Evolutionary conservation across 2,329 filamentous ascomycete genomes (phyloP), one percentile per base, ranked within the genome.

Genomic region (Exophiala aquamarina): DNA sequence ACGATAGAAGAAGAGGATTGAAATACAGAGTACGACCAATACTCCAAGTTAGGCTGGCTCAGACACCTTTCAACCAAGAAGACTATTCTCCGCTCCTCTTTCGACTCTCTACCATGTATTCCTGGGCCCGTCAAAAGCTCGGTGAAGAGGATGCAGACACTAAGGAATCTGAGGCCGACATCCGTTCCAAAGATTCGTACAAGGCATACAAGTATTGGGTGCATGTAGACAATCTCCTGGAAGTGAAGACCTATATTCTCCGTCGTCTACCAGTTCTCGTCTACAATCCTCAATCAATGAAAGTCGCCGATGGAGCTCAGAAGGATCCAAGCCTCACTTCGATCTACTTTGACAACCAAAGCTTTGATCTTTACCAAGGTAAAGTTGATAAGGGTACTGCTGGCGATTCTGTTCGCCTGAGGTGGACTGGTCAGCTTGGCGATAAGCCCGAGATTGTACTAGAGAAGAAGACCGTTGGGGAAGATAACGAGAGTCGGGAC

Each of bases 141-240:
- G 86, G 92, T 51, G 80, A 80, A 33, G 67, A 68, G 46, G 73
- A 75, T 52, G 54, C 64, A 15, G 64, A 69, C 44, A 63, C 63
- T 42, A 66, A 65, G 15, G 70, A 74, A 49, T 72, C 70, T 10
- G 71, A 73, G 33, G 66, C 71, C 44, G 73, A 75, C 51, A 59
- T 56, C 50, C 62, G 61, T 43, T 53, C 55, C 26, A 54, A 50
- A 31, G 88, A 91, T 66, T 78, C 77, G 48, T 95, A 94, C 66
- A 88, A 81, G 15, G 89, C 90, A 3, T 83, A 92, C 70, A 96
- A 95, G 70, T 96, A 95, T 73, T 98, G 93, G 93, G 86, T 98
- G 4, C 93, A 98, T 66, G 81, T 83, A 23, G 93, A 98, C 62
- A 97, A 98, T 69, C 76, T 97, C 20, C 82, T 97, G 58, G 93